A percentile compares a stretch with the other conserved stretches of the same genome.
These are phyloP conservation scores for Myxozyma monticola DNA, from an alignment of 805 yeast species.

Conservation along the genomic window DNA sequence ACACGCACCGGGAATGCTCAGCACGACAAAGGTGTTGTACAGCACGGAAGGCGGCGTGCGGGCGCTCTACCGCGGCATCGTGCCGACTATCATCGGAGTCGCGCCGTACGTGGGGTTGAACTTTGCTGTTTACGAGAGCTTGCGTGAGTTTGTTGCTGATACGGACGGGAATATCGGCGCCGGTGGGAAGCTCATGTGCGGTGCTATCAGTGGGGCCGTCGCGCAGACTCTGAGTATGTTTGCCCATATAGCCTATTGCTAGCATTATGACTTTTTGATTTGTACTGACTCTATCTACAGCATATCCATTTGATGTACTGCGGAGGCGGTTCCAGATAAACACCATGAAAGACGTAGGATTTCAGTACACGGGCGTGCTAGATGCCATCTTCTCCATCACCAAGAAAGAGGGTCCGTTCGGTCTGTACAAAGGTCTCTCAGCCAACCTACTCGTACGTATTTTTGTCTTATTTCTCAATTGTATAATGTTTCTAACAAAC, in stretches of 20 bases:
- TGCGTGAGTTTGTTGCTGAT: slow-evolving; percentile 57
- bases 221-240: slow-evolving; percentile 70
- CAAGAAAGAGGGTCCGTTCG: slow-evolving; percentile 75
- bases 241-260: background rate
- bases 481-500: background rate
- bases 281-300: slow-evolving; percentile 1
- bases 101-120: slow-evolving; percentile 95
- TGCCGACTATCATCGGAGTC: slow-evolving; percentile 91
- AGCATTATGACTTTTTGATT: background rate
- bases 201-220: slow-evolving; percentile 84
- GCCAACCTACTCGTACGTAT: slow-evolving; percentile 34
- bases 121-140: slow-evolving; percentile 82
- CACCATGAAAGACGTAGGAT: slow-evolving; percentile 78
- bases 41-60: slow-evolving; percentile 74
- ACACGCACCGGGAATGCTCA: slow-evolving; percentile 61
- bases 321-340: slow-evolving; percentile 90
- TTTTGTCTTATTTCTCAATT: background rate
- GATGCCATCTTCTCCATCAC: slow-evolving; percentile 75
- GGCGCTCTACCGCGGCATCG: slow-evolving; percentile 79
- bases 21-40: slow-evolving; percentile 60
- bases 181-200: slow-evolving; percentile 63
- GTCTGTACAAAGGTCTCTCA: slow-evolving; percentile 58
- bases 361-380: slow-evolving; percentile 70
- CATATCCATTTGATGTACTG: slow-evolving; percentile 88
- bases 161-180: slow-evolving; percentile 44